Evolutionary conservation across 2,329 filamentous ascomycete genomes (phyloP), one percentile per base, ranked within the genome.

Genomic region (Corniculantispora saksenae): DNA sequence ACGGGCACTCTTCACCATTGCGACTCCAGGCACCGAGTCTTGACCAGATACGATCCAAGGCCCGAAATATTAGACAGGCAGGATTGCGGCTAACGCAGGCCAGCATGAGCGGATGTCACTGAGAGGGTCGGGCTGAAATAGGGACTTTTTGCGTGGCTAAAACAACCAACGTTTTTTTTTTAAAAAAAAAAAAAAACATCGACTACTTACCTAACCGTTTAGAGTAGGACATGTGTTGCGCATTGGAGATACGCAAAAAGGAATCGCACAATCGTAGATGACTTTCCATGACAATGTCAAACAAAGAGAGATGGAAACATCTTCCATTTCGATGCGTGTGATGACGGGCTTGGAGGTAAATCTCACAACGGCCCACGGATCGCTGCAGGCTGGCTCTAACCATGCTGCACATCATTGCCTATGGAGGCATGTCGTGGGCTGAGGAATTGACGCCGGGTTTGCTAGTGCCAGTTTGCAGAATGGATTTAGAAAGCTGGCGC

Each of bases 341-440:
- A 60, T 50, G 47, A 60, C 57, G 13, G 45, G 45, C 29, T 50
- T 51, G 13, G 27, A 13, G 21, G 15, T 13, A 25, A 50, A 60
- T 60, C 45, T 60, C 29, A 51, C 45, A 50, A 40, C 57, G 45
- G 47, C 45, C 45, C 45, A 50, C 21, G 56, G 57, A 60, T 60
- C 57, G 57, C 57, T 35, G 21, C 21, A 27, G 43, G n/a, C 23
- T 48, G 8, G 45, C 15, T 32, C 32, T 12, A 51, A 23, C 29
- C n/a, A 23, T 47, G 19, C 35, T 32, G 59, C 25, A 61, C 25
- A 54, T 61, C 58, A 61, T 53, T 43, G 21, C 58, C 48, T 21
- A 43, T 43, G 17, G 23, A 32, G 35, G 57, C 45, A 43, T 25
- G 17, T 21, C 32, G 17, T 29, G 15, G 13, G 58, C 32, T 29